These are phyloP conservation scores for Parathielavia appendiculata DNA, from an alignment of 495 filamentous ascomycete species.

Conservation along the genomic window DNA sequence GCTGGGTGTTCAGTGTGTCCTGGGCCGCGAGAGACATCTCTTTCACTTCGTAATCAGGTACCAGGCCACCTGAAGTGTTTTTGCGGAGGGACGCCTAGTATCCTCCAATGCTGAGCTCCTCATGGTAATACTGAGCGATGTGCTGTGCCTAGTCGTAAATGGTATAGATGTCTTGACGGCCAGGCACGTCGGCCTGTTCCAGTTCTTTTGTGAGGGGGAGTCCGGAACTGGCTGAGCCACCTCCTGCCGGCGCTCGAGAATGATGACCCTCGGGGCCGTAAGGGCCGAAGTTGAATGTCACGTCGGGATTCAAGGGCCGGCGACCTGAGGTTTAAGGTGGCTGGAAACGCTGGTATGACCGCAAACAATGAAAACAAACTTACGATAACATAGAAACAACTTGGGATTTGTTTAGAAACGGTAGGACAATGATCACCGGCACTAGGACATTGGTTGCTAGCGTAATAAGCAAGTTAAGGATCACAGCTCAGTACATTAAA, in stretches of 20 bases:
- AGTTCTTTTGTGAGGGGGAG: not conserved
- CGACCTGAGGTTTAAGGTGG: too few relatives aligned
- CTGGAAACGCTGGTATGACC: too few relatives aligned
- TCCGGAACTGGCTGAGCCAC: not conserved
- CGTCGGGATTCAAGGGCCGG: too few relatives aligned
- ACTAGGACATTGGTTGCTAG: too few relatives aligned
- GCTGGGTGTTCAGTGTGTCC: constrained; percentile 3
- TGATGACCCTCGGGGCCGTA: too few relatives aligned
- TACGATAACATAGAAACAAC: too few relatives aligned
- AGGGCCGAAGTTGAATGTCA: too few relatives aligned
- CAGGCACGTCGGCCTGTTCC: constrained; percentile 4
- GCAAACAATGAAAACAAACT: too few relatives aligned
- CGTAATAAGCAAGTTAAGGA: too few relatives aligned
- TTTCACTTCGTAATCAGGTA: constrained; percentile 2
- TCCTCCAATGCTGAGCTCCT: not conserved
- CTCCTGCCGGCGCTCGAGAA: constrained; percentile 4
- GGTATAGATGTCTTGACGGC: not conserved
- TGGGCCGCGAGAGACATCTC: constrained; percentile 1
- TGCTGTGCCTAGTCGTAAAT: constrained; percentile 5
- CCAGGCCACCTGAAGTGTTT: constrained; percentile 2
- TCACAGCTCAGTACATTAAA: too few relatives aligned
- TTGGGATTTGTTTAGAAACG: too few relatives aligned
- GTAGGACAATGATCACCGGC: too few relatives aligned
- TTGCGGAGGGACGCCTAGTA: constrained; percentile 5
- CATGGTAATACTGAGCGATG: not conserved